phyloP scores from a whole-genome alignment of 2,329 filamentous ascomycete genomes.

The Colletotrichum destructivum region DNA sequence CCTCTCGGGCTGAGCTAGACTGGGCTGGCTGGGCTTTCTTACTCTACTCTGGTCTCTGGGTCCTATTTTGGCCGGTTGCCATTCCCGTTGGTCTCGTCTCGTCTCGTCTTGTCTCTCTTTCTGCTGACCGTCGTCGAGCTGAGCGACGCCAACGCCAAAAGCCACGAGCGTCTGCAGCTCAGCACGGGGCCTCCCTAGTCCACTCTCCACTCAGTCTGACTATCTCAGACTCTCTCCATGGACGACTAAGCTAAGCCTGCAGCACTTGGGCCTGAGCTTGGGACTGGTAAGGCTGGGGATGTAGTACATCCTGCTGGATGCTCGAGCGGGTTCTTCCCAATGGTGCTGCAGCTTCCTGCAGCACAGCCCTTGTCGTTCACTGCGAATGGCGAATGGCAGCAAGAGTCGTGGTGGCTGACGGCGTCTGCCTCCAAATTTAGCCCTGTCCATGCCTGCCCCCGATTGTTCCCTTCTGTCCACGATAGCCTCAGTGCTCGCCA shows the following conservation, averaged over 20 bases:
- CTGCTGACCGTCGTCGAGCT: constrained; percentile 15
- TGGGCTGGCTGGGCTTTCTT: background rate
- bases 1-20: constrained; percentile 22
- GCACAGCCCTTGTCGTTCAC: constrained; percentile 14
- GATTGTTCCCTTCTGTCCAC: background rate
- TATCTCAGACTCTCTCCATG: constrained; percentile 4
- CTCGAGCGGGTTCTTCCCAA: background rate
- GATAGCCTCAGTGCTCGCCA: background rate
- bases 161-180: constrained; percentile 39
- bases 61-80: constrained; percentile 33
- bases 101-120: constrained; percentile 20
- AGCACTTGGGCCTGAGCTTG: constrained; percentile 30
- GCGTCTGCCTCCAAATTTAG: constrained; percentile 38
- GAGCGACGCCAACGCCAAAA: constrained; percentile 32
- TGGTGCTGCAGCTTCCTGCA: constrained; percentile 18
- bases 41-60: no score
- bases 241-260: constrained; percentile 27
- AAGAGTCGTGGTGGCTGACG: constrained; percentile 35
- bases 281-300: constrained; percentile 23
- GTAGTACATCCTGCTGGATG: background rate
- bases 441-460: background rate
- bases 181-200: constrained; percentile 16
- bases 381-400: constrained; percentile 19
- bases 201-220: constrained; percentile 29
- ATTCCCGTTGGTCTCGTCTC: constrained; percentile 24